Evolutionary conservation across 2,329 filamentous ascomycete genomes (phyloP).

Genomic region (Fusarium chaquense): DNA sequence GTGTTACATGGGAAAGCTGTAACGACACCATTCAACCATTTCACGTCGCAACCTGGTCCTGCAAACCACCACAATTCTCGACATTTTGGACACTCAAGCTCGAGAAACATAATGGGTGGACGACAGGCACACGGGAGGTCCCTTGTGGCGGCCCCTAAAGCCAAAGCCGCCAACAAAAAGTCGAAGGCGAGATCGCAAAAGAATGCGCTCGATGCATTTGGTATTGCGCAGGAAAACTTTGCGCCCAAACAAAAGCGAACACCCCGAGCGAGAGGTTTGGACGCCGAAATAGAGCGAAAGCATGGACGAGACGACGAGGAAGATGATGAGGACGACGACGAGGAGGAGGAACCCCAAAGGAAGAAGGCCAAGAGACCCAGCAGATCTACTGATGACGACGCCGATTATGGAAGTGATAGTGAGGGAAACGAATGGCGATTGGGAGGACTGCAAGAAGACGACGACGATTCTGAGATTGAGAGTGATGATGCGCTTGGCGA

Average conservation of each 20-base stretch:
- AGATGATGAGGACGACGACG: slow-evolving; percentile 61
- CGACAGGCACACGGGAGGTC: slow-evolving; percentile 69
- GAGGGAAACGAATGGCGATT: slow-evolving; percentile 89
- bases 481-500: slow-evolving; percentile 86
- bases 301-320: slow-evolving; percentile 60
- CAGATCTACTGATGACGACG: slow-evolving; percentile 59
- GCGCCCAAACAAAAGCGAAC: slow-evolving; percentile 61
- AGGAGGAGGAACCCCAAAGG: slow-evolving; percentile 58
- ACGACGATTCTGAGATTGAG: slow-evolving; percentile 74
- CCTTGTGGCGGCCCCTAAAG: slow-evolving; percentile 56
- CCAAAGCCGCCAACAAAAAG: slow-evolving; percentile 52
- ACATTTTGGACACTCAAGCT: slow-evolving; percentile 1
- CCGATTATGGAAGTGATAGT: slow-evolving; percentile 83
- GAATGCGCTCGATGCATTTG: slow-evolving; percentile 68
- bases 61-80: slow-evolving; percentile 25
- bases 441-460: slow-evolving; percentile 68
- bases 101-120: slow-evolving; percentile 62
- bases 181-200: slow-evolving; percentile 63
- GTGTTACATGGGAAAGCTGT: slow-evolving; percentile 5
- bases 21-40: not conserved
- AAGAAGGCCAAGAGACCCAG: slow-evolving; percentile 59
- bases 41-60: slow-evolving; percentile 32
- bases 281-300: slow-evolving; percentile 60
- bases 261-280: slow-evolving; percentile 64
- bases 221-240: slow-evolving; percentile 66